Percentiles rank a stretch among this genome's conserved stretches.
phyloP scores from a whole-genome alignment of 148 eudicot genomes.

The Dysphania ambrosioides region DNA sequence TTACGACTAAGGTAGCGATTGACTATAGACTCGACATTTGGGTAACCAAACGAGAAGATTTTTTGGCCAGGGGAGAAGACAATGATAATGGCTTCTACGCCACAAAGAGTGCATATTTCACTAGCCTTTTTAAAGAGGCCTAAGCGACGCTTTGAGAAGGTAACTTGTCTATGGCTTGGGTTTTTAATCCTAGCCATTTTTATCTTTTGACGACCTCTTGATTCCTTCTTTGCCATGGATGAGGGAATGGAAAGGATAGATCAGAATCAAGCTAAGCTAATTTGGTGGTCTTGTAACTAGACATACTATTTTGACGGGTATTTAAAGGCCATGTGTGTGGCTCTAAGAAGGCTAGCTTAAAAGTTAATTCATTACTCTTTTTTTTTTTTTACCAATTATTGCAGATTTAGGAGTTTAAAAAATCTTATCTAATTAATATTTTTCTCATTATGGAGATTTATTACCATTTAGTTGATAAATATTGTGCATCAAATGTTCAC shows the following conservation, averaged over 20 bases:
- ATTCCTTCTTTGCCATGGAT: constrained; percentile 50
- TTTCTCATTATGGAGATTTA: constrained; percentile 35
- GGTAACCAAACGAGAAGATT: constrained; percentile 49
- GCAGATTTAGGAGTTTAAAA: constrained; percentile 41
- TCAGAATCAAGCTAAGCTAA: not conserved
- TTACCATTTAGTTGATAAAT: constrained; percentile 14
- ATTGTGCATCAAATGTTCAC: not conserved
- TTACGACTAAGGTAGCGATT: constrained; percentile 36
- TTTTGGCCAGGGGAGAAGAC: constrained; percentile 53
- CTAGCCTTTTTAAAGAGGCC: constrained; percentile 61
- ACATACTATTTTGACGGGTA: not conserved
- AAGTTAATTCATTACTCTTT: constrained; percentile 14
- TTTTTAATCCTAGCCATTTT: constrained; percentile 54
- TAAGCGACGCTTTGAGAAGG: constrained; percentile 58
- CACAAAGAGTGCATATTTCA: constrained; percentile 55
- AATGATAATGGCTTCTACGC: constrained; percentile 40
- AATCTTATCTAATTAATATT: constrained; percentile 35
- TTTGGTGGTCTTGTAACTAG: constrained; percentile 3
- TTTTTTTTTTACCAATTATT: constrained; percentile 25
- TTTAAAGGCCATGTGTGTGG: constrained; percentile 26
- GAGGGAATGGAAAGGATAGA: not conserved
- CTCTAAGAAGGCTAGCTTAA: not conserved
- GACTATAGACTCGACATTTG: constrained; percentile 39
- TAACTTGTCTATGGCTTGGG: constrained; percentile 52
- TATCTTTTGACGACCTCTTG: constrained; percentile 58